phyloP scores from a whole-genome alignment of 2,329 filamentous ascomycete genomes.

The Trichoderma atroviride region DNA sequence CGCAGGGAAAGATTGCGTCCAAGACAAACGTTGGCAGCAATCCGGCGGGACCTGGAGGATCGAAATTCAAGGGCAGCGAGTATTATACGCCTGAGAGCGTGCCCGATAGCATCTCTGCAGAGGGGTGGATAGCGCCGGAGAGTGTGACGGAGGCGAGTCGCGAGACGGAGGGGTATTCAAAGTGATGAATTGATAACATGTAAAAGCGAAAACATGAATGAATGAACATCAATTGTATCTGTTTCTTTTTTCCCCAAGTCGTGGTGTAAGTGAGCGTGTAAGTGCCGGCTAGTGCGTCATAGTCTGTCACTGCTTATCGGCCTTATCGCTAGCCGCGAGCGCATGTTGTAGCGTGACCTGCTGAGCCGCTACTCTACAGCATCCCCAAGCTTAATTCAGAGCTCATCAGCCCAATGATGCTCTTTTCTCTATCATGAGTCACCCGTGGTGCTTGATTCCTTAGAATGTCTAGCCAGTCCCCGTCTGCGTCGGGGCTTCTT shows the following conservation, averaged over 20 bases:
- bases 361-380: background rate
- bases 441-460: background rate
- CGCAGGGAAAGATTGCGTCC: conserved; percentile 43
- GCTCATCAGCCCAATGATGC: background rate
- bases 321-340: conserved; percentile 6
- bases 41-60: conserved; percentile 41
- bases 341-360: conserved; percentile 9
- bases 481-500: conserved; percentile 51
- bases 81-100: conserved; percentile 47
- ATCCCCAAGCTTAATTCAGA: background rate
- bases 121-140: conserved; percentile 45
- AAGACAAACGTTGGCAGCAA: conserved; percentile 44
- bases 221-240: background rate
- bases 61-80: conserved; percentile 45
- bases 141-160: conserved; percentile 45
- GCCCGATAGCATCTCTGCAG: conserved; percentile 47
- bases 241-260: too few relatives aligned
- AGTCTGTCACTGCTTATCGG: conserved; percentile 15
- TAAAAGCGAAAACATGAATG: background rate
- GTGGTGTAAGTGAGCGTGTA: background rate
- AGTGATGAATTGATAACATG: background rate
- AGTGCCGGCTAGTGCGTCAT: conserved; percentile 3
- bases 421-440: background rate
- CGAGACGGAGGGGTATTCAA: conserved; percentile 33
- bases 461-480: conserved; percentile 43